Evolutionary conservation across 2,329 filamentous ascomycete species (phyloP), one percentile per base, ranked within the genome.

Genomic region (Exserohilum turcica): DNA sequence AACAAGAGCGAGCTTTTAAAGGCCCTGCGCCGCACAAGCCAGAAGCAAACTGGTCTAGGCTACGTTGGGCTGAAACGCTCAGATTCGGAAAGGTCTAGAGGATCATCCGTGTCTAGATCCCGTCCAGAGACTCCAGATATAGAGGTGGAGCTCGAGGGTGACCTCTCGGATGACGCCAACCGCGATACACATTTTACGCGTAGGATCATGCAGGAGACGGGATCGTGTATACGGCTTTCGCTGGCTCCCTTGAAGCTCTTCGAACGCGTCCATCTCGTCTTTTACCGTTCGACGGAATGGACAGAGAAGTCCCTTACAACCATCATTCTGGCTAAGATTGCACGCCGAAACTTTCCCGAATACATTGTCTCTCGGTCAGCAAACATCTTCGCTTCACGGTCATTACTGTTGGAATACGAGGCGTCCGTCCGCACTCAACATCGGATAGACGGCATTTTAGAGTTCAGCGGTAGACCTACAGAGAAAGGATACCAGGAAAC

Each of bases 201-300:
- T 43, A 96, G 91, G 73, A 93, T 96, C 36, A 75, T 92, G 62
- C 81, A 82, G 27, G 86, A 87, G 52, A 89, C 90, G 0, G 94
- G 94, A 0, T 86, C 91, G 12, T 96, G 92, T 60, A 87, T 97
- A 56, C 83, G 93, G 32, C 83, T 99, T 10, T 91, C 91, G 0
- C 76, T 87, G 0, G 76, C 84, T 0, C 82, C 87, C 0, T 83
- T 92, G 57, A 91, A 87, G 65, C 82, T 99, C 0, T 99, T 99
- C 66, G 92, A 97, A 73, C 85, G 94, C 21, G 92, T 97, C 0
- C 94, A 97, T 76, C 78, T 99, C 2, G 92, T 99, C 24, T 99
- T 97, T 73, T 97, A 97, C 73, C 84, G 93, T 53, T 97, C 92
- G 8, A 95, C 91, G 0, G 90, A 96, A 71, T 99, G 94, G 94